Conservation (phyloP, 225 moss, liverwort and hornwort genomes). For the Neckera pumila region DNA sequence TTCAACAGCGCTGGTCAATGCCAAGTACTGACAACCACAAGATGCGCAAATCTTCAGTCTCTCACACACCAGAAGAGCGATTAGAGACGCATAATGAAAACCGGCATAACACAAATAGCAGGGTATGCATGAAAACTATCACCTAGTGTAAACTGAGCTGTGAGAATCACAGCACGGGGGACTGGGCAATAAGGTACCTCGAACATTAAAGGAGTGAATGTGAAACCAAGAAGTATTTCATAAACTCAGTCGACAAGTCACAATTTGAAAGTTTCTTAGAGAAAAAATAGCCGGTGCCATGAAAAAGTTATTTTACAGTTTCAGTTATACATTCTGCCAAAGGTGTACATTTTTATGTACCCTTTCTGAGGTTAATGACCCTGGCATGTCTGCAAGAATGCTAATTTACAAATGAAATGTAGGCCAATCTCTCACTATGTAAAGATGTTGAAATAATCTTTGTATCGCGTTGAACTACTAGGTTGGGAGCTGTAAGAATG, state of each 20-base stretch:
- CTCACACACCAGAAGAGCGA: not conserved
- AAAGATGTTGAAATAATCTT: slow-evolving; percentile 38
- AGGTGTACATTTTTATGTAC: not conserved
- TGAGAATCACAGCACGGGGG: not conserved
- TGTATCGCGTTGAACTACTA: not conserved
- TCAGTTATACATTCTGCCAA: not conserved
- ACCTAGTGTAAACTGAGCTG: not conserved
- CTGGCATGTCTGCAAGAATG: not conserved
- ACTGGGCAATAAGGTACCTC: not conserved
- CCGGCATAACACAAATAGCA: not conserved
- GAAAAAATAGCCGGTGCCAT: too few relatives aligned
- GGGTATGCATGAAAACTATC: not conserved
- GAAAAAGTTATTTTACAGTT: slow-evolving; percentile 1
- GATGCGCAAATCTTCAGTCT: not conserved
- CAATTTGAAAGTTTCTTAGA: not conserved
- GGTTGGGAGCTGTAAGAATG: not conserved
- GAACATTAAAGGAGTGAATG: not conserved
- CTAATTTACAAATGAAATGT: not conserved
- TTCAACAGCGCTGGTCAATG: not conserved
- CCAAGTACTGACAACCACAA: not conserved
- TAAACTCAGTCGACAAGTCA: not conserved
- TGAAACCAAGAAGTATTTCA: not conserved
- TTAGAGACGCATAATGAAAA: not conserved
- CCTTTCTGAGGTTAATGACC: not conserved
- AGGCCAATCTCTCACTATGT: not conserved